Base-by-base conservation (phyloP, 441 rosid species). In the Aquilaria agallochum region DNA sequence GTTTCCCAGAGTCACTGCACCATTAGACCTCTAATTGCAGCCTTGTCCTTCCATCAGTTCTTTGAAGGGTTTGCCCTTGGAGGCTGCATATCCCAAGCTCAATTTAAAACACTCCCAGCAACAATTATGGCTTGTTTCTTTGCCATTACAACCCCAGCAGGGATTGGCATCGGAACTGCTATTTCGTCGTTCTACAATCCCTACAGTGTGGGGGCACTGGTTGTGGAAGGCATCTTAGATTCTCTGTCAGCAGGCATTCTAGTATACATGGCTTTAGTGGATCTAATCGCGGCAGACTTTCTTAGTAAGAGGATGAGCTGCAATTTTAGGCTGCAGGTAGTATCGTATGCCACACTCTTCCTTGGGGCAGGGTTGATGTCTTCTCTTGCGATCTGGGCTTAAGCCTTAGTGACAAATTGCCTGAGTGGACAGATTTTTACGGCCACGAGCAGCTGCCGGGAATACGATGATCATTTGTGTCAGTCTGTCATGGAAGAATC, bases 31-130 rank as follows among this genome's bases (percentile, higher is more conserved):
- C 76, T 94, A 42, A 86, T 91, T 3, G 79, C 95, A 0, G 99
- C 97, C 20, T 71, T 94, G 36, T 91, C 96, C 31, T 94, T 89
- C 68, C 97, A 94, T 62, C 99, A 94, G 45, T 94, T 94, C 83
- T 94, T 93, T 14, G 99, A 91, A 84, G 99, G 99, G 13, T 87
- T 94, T 31, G 96, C 97, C 0, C 89, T 94, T 0, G 99, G 99
- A 56, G 99, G 97, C 45, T 91, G 97, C 81, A 83, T 94, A 9
- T 86, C 92, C 2, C 96, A 94, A 70, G 99, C 99, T 0, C 82
- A 75, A 53, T 83, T 91, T 73, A 85, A 79, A 67, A 73, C 71
- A 0, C 50, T 56, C 0, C 80, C 90, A 7, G 71, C 95, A 2
- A 55, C 83, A 3, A 1, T 85, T 14, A 94, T 94, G 99, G 96